These are phyloP conservation scores for Arachis stenosperma DNA, from an alignment of 306 rosid genomes.

Conservation along the genomic window DNA sequence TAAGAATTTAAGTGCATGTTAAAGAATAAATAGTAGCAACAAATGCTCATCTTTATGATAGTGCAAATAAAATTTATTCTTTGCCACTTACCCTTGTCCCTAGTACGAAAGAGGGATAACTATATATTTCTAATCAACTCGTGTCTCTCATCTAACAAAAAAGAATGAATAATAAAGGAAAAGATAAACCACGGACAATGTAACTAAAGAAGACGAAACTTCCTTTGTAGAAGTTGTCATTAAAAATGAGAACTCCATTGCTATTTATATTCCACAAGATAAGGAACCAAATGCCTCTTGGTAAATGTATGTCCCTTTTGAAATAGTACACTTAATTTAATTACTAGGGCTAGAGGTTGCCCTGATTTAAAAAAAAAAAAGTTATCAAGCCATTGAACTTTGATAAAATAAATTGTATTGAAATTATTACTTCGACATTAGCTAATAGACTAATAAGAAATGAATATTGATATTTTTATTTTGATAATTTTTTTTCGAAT, in stretches of 20 bases:
- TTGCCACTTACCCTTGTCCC: slow-evolving; percentile 8
- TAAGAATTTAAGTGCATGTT: slow-evolving; percentile 13
- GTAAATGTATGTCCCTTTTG: not conserved
- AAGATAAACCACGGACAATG: not conserved
- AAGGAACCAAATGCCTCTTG: slow-evolving; percentile 26
- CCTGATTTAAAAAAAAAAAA: too few relatives aligned
- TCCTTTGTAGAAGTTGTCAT: slow-evolving; percentile 5
- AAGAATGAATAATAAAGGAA: not conserved
- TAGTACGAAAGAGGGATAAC: not conserved
- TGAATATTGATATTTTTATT: too few relatives aligned
- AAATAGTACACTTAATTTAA: not conserved
- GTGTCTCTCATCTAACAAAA: not conserved
- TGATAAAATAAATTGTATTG: too few relatives aligned
- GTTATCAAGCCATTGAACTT: slow-evolving; percentile 5
- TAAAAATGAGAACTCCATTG: not conserved
- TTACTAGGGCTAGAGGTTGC: not conserved
- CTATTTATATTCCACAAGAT: slow-evolving; percentile 20
- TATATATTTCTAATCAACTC: not conserved
- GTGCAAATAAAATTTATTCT: not conserved
- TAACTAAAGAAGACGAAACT: slow-evolving; percentile 1
- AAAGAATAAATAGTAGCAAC: slow-evolving; percentile 1
- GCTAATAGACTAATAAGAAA: too few relatives aligned
- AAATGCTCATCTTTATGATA: not conserved
- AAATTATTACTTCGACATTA: too few relatives aligned
- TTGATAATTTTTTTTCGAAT: too few relatives aligned